These are phyloP conservation scores for Xylaria polymorpha DNA, from an alignment of 2,329 filamentous ascomycete genomes.

Conservation along the genomic window DNA sequence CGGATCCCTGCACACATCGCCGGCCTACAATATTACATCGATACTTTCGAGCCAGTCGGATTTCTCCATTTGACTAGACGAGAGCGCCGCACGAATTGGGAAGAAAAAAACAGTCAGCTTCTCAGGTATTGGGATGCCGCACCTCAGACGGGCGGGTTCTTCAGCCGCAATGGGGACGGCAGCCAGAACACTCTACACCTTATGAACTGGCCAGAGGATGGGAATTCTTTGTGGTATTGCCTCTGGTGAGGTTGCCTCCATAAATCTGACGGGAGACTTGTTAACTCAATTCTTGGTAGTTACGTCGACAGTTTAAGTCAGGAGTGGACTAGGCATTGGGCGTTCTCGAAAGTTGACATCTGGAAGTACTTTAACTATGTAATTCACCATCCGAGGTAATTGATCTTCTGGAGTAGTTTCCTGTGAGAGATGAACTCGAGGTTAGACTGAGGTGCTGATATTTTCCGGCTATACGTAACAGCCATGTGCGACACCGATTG, in stretches of 20 bases:
- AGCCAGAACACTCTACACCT: not conserved
- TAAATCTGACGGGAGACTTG: too few species aligned
- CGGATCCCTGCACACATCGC: too few species aligned
- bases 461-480: not conserved
- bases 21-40: too few species aligned
- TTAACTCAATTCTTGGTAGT: too few species aligned
- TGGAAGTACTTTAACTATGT: constrained; percentile 14
- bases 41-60: too few species aligned
- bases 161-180: too few species aligned
- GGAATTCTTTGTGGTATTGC: constrained; percentile 8
- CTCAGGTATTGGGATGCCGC: too few species aligned
- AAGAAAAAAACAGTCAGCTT: too few species aligned
- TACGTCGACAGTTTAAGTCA: too few species aligned
- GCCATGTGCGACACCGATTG: constrained; percentile 3
- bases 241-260: not conserved
- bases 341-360: not conserved
- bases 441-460: not conserved
- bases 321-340: not conserved
- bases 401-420: not conserved
- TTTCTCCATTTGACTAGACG: too few species aligned
- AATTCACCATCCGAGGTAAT: constrained; percentile 5
- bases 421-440: not conserved
- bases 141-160: too few species aligned
- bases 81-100: too few species aligned
- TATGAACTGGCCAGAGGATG: constrained; percentile 9